Evolutionary conservation across 345 rosid species (phyloP), one percentile per base, ranked within the genome.

Genomic region (Gossypium ekmanianum): DNA sequence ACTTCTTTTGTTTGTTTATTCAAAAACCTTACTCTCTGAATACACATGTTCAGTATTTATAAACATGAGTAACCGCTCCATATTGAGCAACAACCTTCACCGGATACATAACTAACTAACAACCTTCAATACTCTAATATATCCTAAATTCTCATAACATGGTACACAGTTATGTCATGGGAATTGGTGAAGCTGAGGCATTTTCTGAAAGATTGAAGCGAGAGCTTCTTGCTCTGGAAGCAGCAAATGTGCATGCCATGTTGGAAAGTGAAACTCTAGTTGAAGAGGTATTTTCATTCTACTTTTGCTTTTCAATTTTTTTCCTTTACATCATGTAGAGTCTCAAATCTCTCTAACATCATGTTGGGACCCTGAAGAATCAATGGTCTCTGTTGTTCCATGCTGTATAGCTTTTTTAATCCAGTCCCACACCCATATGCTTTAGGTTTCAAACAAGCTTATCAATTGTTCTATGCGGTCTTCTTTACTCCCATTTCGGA

Each of bases 211-310:
- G 98, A 81, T 83, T 95, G 83, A 95, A 90, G 88, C 87, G 99
- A 74, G 98, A 95, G 85, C 95, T 92, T 84, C 97, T 84, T 74
- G 99, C 99, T 26, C 85, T 95, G 75, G 99, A 95, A 88, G 99
- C 99, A 16, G 99, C 99, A 75, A 95, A 95, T 72, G 97, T 95
- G 76, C 99, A 95, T 86, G 99, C 99, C 79, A 91, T 91, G 80
- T 80, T 95, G 89, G 99, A 95, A 87, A 95, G 89, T 82, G 98
- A 91, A 86, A 96, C 98, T 26, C 72, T 95, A 81, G 85, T 95
- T 77, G 98, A 93, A n/a, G 94, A 91, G 92, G 98, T 95, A 76
- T 27, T 56, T 51, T 81, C 48, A 22, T 79, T 78, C 3, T 72
- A 47, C 34, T 6, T 20, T 68, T 74, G 34, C 14, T 43, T 62